Evolutionary conservation across 768 basidiomycete species (phyloP).

Genomic region (Rhodotorula diobovata): DNA sequence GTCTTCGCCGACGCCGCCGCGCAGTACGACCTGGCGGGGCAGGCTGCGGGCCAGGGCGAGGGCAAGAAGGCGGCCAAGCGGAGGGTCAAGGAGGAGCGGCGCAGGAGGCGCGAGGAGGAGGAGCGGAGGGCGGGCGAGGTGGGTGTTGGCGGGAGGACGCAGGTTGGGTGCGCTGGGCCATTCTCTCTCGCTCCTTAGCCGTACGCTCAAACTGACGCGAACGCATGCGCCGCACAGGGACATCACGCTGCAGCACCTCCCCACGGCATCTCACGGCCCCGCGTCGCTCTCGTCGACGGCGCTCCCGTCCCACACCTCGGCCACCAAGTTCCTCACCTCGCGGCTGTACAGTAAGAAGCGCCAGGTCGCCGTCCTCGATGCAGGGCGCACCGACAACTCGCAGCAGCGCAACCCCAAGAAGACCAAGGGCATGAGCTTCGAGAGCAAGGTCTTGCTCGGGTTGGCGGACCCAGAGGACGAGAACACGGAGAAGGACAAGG

Average conservation of each 20-base stretch:
- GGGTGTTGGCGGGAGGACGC: conserved; percentile 22
- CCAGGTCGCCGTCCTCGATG: conserved; percentile 27
- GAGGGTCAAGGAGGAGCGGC: conserved; percentile 18
- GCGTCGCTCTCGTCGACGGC: conserved; percentile 30
- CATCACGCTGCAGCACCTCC: conserved; percentile 35
- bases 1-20: conserved; percentile 32
- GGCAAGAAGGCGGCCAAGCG: conserved; percentile 21
- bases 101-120: not conserved
- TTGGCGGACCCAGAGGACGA: conserved; percentile 21
- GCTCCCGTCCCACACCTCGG: conserved; percentile 29
- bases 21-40: conserved; percentile 9
- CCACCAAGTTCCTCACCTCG: conserved; percentile 34
- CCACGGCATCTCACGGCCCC: not conserved
- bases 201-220: not conserved
- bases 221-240: conserved; percentile 2
- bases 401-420: conserved; percentile 23
- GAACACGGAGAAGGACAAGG: conserved; percentile 22
- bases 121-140: conserved; percentile 21
- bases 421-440: conserved; percentile 26
- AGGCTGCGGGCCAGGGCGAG: conserved; percentile 3
- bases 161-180: conserved; percentile 18
- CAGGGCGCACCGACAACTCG: not conserved
- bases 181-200: not conserved
- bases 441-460: conserved; percentile 34
- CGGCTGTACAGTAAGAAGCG: conserved; percentile 39